Conservation (phyloP, 805 yeast genomes). For the Limtongia smithiae region DNA sequence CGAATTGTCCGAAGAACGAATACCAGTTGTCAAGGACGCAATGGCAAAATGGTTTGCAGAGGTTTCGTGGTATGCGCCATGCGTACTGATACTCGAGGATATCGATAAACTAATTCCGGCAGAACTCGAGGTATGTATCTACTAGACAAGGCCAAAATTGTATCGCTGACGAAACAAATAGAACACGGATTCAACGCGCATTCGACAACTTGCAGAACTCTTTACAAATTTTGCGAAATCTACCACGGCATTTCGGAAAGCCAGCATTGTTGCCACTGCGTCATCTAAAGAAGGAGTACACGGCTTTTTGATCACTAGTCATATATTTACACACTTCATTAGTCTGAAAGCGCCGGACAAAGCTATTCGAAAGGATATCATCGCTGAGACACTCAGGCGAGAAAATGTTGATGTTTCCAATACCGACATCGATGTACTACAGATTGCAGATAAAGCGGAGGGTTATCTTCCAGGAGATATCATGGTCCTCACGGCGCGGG, state of each 20-base stretch:
- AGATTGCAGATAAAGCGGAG: slow-evolving; percentile 67
- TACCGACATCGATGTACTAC: slow-evolving; percentile 42
- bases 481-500: slow-evolving; percentile 65
- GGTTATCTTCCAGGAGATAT: slow-evolving; percentile 86
- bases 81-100: slow-evolving; percentile 72
- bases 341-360: slow-evolving; percentile 68
- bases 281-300: slow-evolving; percentile 64
- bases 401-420: background rate
- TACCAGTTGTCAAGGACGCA: slow-evolving; percentile 46
- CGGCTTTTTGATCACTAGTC: slow-evolving; percentile 57
- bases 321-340: slow-evolving; percentile 61
- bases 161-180: too few relatives aligned
- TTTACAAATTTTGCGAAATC: slow-evolving; percentile 49
- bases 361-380: slow-evolving; percentile 49
- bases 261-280: slow-evolving; percentile 61
- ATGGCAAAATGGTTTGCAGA: slow-evolving; percentile 46
- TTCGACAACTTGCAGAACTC: slow-evolving; percentile 63
- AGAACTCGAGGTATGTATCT: slow-evolving; percentile 45
- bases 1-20: slow-evolving; percentile 52
- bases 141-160: too few relatives aligned
- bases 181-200: slow-evolving; percentile 56
- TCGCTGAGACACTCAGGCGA: slow-evolving; percentile 41
- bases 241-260: slow-evolving; percentile 41
- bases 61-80: slow-evolving; percentile 74
- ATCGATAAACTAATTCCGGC: slow-evolving; percentile 69